Evolutionary conservation across 768 basidiomycete species (phyloP).

Genomic region (Saitozyma podzolica): DNA sequence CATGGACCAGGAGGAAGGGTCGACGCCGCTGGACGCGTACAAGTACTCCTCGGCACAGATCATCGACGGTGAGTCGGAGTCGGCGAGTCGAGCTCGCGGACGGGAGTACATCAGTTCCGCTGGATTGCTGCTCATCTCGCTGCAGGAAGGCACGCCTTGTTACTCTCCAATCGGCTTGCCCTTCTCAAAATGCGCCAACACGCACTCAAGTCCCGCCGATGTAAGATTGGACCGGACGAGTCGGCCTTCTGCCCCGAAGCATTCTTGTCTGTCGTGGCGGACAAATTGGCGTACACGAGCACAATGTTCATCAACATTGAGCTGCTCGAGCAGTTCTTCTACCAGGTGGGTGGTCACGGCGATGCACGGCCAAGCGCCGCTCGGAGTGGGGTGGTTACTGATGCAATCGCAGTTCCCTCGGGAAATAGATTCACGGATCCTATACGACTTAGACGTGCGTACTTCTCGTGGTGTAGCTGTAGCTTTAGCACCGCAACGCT

Average conservation of each 20-base stretch:
- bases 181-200: conserved; percentile 82
- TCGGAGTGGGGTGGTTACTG: neutral
- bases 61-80: conserved; percentile 73
- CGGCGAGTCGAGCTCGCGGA: neutral
- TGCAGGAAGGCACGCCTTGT: conserved; percentile 84
- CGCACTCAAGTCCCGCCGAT: conserved; percentile 85
- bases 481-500: neutral
- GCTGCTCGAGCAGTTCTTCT: conserved; percentile 96
- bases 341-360: conserved; percentile 64
- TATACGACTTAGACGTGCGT: conserved; percentile 79
- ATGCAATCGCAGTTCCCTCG: conserved; percentile 75
- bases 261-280: conserved; percentile 93
- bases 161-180: conserved; percentile 76
- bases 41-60: conserved; percentile 89
- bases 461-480: neutral
- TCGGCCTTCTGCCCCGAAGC: conserved; percentile 93
- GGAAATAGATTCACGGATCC: conserved; percentile 88
- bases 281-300: conserved; percentile 92
- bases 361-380: neutral
- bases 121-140: conserved; percentile 10
- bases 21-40: conserved; percentile 67
- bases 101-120: neutral
- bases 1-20: conserved; percentile 60
- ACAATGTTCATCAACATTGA: conserved; percentile 99
- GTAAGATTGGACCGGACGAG: conserved; percentile 80